These are phyloP conservation scores for Pichia terricola DNA, from an alignment of 1,139 yeast species.

Conservation along the genomic window DNA sequence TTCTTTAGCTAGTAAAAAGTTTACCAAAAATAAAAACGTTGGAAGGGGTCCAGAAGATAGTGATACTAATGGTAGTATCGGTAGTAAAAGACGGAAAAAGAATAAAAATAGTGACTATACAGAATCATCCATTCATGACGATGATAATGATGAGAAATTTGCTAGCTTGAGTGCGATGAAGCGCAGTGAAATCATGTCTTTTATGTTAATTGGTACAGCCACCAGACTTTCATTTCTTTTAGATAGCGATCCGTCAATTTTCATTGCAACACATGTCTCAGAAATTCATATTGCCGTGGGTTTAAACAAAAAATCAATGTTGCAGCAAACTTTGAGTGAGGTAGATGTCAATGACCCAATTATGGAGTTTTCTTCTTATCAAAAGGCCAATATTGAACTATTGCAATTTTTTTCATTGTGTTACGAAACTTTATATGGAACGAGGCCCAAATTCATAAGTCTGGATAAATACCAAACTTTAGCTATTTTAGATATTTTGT, in stretches of 20 bases:
- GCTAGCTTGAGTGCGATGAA: constrained; percentile 82
- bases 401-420: constrained; percentile 74
- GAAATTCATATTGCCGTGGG: constrained; percentile 73
- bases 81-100: not conserved
- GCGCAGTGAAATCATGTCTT: constrained; percentile 82
- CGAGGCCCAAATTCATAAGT: constrained; percentile 46
- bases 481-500: constrained; percentile 59
- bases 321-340: constrained; percentile 57
- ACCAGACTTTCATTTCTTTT: constrained; percentile 81
- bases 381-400: constrained; percentile 71
- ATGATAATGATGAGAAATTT: constrained; percentile 27
- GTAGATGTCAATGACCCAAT: constrained; percentile 39
- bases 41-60: constrained; percentile 1
- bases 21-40: constrained; percentile 7
- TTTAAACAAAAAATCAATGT: constrained; percentile 58
- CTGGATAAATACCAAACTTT: constrained; percentile 57
- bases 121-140: not conserved
- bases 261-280: constrained; percentile 74
- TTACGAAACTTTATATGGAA: constrained; percentile 72
- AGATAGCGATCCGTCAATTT: constrained; percentile 65
- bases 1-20: constrained; percentile 8
- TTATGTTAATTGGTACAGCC: constrained; percentile 88
- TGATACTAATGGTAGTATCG: not conserved
- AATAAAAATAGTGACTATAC: not conserved
- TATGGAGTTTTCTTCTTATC: constrained; percentile 43